phyloP scores from a whole-genome alignment of 1,284 basidiomycete species.

The Porogramme epimiltina region DNA sequence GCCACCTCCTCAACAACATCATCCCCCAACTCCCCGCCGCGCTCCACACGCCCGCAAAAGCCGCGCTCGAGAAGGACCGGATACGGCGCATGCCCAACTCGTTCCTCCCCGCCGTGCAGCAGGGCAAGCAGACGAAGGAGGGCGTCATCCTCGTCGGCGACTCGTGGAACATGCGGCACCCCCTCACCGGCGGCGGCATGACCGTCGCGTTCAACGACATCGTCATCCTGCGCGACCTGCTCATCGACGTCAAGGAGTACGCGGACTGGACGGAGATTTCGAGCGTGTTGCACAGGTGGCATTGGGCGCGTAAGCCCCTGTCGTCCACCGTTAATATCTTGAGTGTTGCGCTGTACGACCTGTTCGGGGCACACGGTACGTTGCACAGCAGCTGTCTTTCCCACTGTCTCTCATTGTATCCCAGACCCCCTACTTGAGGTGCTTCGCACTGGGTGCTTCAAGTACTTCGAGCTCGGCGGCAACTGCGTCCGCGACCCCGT shows the following conservation, averaged over 20 bases:
- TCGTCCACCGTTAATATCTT: conserved; percentile 88
- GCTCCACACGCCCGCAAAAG: conserved; percentile 63
- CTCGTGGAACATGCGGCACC: conserved; percentile 99
- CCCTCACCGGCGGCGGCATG: conserved; percentile 97
- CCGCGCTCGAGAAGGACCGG: conserved; percentile 70
- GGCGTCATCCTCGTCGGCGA: conserved; percentile 93
- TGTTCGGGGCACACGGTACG: conserved; percentile 88
- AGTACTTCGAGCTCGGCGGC: conserved; percentile 95
- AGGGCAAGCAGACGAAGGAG: conserved; percentile 56
- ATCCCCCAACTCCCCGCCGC: conserved; percentile 78
- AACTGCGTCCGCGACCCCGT: conserved; percentile 90
- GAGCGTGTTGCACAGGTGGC: conserved; percentile 69
- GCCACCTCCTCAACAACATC: conserved; percentile 71
- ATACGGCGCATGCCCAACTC: conserved; percentile 95
- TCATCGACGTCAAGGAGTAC: conserved; percentile 53
- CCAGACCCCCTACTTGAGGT: conserved; percentile 81
- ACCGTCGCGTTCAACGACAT: conserved; percentile 90
- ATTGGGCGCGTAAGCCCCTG: conserved; percentile 83
- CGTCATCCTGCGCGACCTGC: conserved; percentile 68
- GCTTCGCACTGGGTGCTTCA: conserved; percentile 92
- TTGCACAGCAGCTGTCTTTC: background rate
- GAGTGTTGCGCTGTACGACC: conserved; percentile 88
- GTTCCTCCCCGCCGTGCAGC: conserved; percentile 86
- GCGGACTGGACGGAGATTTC: conserved; percentile 67
- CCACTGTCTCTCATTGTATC: too few relatives aligned